Evolutionary conservation across 441 rosid genomes (phyloP), one percentile per base, ranked within the genome.

Genomic region (Daphne laureola): DNA sequence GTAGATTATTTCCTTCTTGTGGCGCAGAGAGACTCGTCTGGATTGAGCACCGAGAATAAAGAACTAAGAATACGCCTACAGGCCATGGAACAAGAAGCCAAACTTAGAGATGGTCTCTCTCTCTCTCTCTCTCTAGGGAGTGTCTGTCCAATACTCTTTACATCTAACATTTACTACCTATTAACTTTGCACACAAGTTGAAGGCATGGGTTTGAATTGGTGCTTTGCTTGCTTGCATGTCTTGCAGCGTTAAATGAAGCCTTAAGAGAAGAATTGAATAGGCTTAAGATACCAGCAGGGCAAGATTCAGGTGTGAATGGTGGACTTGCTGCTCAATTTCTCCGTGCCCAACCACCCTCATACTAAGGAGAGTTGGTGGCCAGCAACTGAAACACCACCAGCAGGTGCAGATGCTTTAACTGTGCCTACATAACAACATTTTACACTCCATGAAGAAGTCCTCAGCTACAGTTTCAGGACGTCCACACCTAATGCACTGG

Each of bases 81-180:
- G 70, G 98, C 98, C 40, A 72, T 88, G 87, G 91, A 88, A 74
- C 95, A 88, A 73, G 94, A 92, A 72, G 91, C 94, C 44, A 81
- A 88, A 43, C 91, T 92, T 60, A 76, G 86, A 63, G 91, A 67
- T 59, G 71, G 67, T 75, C 69, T 41, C 17, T 31, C 36, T 31
- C 36, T 31, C 36, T 31, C 8, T 31, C 38, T 31, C 4, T 2
- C 4, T 31, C 38, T 6, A 6, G 5, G 25, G 25, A 21, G 25
- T 21, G 25, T 21, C 25, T 21, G 25, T 21, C 25, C 25, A 21
- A 4, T 21, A 21, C 3, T 21, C 25, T 21, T 21, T 21, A 3
- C 25, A 21, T 21, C 3, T 21, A 46, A 15, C 44, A 17, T 17
- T 44, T 17, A 41, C 26, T 1, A 41, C 26, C 1, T 45, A 13